Evolutionary conservation across 1,284 basidiomycete genomes (phyloP).

Genomic region (Psilocybe mexicana): DNA sequence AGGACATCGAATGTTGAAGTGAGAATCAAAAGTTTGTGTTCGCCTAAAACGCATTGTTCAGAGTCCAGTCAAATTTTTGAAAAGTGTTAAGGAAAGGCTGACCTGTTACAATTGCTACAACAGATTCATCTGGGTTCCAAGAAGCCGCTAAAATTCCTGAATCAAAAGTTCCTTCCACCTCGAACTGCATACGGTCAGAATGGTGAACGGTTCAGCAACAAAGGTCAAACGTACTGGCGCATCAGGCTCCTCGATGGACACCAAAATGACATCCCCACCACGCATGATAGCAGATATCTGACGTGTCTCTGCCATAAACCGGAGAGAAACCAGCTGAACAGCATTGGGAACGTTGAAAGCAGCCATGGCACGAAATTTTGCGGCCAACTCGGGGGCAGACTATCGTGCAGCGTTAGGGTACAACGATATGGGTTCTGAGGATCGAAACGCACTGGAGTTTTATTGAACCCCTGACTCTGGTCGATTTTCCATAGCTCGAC

Average conservation of each 20-base stretch:
- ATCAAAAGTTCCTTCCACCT: conserved; percentile 87
- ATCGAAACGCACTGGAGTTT: conserved; percentile 18
- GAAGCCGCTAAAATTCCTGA: conserved; percentile 79
- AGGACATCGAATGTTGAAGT: conserved; percentile 88
- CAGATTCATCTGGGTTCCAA: conserved; percentile 91
- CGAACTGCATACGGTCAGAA: conserved; percentile 44
- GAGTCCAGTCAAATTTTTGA: not conserved
- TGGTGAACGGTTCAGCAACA: conserved; percentile 3
- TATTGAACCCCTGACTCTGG: conserved; percentile 27
- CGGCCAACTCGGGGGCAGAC: conserved; percentile 29
- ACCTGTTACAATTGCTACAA: conserved; percentile 82
- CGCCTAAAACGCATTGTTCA: conserved; percentile 43
- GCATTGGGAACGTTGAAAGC: conserved; percentile 27
- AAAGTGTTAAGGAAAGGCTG: conserved; percentile 16
- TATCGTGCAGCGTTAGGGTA: conserved; percentile 4
- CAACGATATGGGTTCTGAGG: not conserved
- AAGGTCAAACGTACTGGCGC: conserved; percentile 36
- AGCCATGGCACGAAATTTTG: conserved; percentile 38
- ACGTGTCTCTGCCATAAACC: conserved; percentile 66
- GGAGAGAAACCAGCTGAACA: conserved; percentile 59
- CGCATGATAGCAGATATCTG: conserved; percentile 65
- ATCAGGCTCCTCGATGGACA: conserved; percentile 57
- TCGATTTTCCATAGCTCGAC: conserved; percentile 58
- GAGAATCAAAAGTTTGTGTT: conserved; percentile 86
- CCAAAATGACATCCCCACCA: conserved; percentile 77